phyloP scores from a whole-genome alignment of 305 asterid genomes.

The Salvia sclarea region DNA sequence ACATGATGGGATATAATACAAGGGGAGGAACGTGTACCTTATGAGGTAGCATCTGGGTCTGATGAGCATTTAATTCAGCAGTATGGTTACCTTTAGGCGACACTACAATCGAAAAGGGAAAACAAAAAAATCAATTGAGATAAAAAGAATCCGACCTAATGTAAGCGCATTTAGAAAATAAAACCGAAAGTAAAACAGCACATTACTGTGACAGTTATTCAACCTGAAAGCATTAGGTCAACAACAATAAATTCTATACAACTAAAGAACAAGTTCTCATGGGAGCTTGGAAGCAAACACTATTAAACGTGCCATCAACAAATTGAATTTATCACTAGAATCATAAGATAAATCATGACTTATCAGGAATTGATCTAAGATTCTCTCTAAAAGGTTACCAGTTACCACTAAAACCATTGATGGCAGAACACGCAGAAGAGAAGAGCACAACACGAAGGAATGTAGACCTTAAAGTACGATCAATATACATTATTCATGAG shows the following conservation, averaged over 20 bases:
- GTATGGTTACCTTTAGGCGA: constrained; percentile 59
- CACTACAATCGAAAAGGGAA: constrained; percentile 44
- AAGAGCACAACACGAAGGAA: neutral
- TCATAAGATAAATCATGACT: neutral
- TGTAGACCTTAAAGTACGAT: neutral
- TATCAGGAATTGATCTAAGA: neutral
- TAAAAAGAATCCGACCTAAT: constrained; percentile 3
- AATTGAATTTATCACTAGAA: constrained; percentile 11
- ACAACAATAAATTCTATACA: constrained; percentile 5
- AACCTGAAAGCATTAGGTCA: neutral
- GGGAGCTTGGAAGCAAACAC: neutral
- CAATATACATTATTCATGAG: neutral
- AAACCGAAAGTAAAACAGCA: neutral
- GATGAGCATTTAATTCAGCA: constrained; percentile 50
- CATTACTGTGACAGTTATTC: constrained; percentile 11
- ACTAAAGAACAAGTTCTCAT: neutral
- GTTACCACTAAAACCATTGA: neutral
- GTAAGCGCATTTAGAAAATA: neutral
- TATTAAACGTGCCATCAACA: neutral
- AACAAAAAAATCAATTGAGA: constrained; percentile 19
- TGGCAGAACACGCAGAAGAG: neutral
- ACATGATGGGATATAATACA: constrained; percentile 12
- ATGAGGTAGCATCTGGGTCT: constrained; percentile 52
- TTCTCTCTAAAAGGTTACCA: neutral
- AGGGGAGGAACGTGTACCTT: constrained; percentile 50